phyloP scores from a whole-genome alignment of 2,329 filamentous ascomycete genomes.

The Sporothrix phasma region DNA sequence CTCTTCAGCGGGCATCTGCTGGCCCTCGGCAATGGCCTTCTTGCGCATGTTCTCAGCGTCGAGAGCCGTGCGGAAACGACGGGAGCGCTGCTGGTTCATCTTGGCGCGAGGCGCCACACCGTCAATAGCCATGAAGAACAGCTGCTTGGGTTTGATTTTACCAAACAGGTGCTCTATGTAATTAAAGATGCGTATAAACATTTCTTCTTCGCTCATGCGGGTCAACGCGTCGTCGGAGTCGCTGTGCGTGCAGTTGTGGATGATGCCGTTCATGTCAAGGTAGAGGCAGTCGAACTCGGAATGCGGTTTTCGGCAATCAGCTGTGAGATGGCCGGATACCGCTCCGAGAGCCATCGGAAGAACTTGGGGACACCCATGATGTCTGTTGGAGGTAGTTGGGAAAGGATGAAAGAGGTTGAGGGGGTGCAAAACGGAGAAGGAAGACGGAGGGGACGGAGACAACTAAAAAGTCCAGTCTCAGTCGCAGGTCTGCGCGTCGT shows the following conservation, averaged over 20 bases:
- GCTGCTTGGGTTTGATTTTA: slow-evolving; percentile 95
- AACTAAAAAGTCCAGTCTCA: not conserved
- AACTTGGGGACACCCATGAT: slow-evolving; percentile 62
- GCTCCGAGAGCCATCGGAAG: slow-evolving; percentile 98
- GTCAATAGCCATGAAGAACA: slow-evolving; percentile 99
- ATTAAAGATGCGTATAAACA: slow-evolving; percentile 99
- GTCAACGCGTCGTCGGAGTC: slow-evolving; percentile 87
- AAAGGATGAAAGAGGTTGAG: not conserved
- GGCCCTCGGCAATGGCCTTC: slow-evolving; percentile 79
- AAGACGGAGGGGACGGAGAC: not conserved
- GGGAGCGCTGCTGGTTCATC: slow-evolving; percentile 98
- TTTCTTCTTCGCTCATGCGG: slow-evolving; percentile 91
- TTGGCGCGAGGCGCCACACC: slow-evolving; percentile 95
- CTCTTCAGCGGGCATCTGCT: slow-evolving; percentile 89
- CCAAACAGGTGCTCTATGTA: slow-evolving; percentile 98
- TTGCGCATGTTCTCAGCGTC: slow-evolving; percentile 85
- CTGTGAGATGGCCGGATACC: slow-evolving; percentile 96
- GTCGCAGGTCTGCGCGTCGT: not conserved
- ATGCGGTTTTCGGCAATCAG: slow-evolving; percentile 98
- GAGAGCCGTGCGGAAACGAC: slow-evolving; percentile 87
- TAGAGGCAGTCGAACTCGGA: slow-evolving; percentile 97
- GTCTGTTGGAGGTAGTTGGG: not conserved
- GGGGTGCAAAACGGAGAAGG: not conserved
- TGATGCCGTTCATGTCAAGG: slow-evolving; percentile 98
- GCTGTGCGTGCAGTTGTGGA: slow-evolving; percentile 98